Evolutionary conservation across 306 rosid species (phyloP), one percentile per base, ranked within the genome.

Genomic region (Dalbergia cultrata): DNA sequence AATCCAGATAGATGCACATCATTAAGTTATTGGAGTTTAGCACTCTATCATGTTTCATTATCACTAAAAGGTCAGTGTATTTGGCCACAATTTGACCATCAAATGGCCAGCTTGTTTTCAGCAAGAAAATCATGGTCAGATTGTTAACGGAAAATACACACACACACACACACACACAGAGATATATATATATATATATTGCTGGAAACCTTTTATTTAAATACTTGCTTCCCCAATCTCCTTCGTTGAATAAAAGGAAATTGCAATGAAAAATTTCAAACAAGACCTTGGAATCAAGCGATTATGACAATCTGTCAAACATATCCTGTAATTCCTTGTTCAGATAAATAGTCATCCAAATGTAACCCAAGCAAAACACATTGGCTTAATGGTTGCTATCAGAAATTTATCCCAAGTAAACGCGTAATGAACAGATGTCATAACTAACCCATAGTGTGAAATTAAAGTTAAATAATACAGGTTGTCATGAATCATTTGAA

Each of bases 41-140:
- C 33, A 69, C 47, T 54, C 9, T 60, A 60, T 45, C 26, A 60
- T 18, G 56, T 76, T 50, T 81, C 50, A 60, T 14, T 59, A 21
- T 76, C 34, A 70, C 49, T 80, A 21, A 67, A 68, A 61, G 78
- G 41, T 64, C 31, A 26, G 2, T 26, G 44, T 60, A 31, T 17
- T 43, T 33, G 5, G 35, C 18, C 73, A 71, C 37, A 76, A 72
- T 41, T 66, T 68, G 41, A 33, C 76, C 57, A 26, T 26, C 31
- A 26, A 26, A 26, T 26, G 31, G 31, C 31, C 54, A 14, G 74
- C 56, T 13, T 74, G 41, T 62, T 31, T 62, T 62, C 22, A 14
- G 41, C 9, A 70, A 59, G 72, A 49, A 83, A 81, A 60, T 53
- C 37, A 77, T 44, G 79, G 45, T 54, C 41, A 67, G 62, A 82